phyloP scores from a whole-genome alignment of 169 alveolate species.

The Amoebophrya sp. region DNA sequence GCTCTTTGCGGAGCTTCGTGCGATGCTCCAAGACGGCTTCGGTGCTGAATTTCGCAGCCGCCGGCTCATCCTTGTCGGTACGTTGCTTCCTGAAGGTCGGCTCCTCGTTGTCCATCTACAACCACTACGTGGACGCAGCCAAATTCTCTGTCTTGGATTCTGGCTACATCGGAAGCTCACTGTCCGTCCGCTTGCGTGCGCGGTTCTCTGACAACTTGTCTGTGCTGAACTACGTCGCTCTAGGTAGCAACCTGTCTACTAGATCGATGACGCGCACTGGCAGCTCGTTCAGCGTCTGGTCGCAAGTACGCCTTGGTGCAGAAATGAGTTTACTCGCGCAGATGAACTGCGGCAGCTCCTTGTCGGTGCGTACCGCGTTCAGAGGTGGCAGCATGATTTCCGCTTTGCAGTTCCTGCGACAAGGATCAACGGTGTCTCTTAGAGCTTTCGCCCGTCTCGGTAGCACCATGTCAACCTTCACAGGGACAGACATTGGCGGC shows the following conservation, averaged over 20 bases:
- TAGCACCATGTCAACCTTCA: background rate
- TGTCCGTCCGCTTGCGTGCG: slow-evolving; percentile 10
- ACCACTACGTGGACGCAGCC: background rate
- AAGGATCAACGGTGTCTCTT: background rate
- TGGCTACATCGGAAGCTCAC: background rate
- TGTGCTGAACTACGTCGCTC: background rate
- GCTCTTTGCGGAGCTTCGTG: background rate
- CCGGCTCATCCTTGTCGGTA: background rate
- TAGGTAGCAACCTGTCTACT: background rate
- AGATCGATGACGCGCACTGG: slow-evolving; percentile 16
- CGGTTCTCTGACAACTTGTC: too few relatives aligned
- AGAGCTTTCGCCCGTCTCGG: background rate
- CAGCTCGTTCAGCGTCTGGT: background rate
- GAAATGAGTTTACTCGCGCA: background rate
- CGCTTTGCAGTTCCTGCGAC: background rate
- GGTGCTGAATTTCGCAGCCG: slow-evolving; percentile 8
- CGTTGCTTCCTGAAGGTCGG: slow-evolving; percentile 7
- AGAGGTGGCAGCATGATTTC: background rate
- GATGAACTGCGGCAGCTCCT: background rate
- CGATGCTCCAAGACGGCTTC: background rate
- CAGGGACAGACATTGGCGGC: background rate
- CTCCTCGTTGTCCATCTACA: background rate
- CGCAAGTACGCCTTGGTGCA: background rate
- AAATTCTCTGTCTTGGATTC: background rate
- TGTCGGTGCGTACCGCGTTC: background rate